Evolutionary conservation across 441 rosid genomes (phyloP).

Genomic region (Erodium moschatum): DNA sequence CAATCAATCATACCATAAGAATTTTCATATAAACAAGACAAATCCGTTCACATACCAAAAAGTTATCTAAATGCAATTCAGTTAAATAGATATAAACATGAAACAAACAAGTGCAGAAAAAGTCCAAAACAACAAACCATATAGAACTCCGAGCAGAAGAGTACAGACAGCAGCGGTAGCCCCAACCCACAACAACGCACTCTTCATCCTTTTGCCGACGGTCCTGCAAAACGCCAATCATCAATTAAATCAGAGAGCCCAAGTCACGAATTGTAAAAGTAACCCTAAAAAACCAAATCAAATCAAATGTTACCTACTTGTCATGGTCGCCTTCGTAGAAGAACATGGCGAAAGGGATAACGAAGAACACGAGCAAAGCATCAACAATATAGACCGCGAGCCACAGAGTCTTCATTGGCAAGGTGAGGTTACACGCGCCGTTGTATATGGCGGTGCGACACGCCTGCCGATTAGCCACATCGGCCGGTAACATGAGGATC

Average conservation of each 20-base stretch:
- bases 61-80: too few relatives aligned
- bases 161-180: slow-evolving; percentile 74
- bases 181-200: slow-evolving; percentile 76
- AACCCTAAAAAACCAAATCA: too few relatives aligned
- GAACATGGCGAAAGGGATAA: slow-evolving; percentile 94
- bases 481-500: slow-evolving; percentile 93
- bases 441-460: slow-evolving; percentile 77
- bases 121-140: slow-evolving; percentile 43
- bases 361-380: slow-evolving; percentile 83
- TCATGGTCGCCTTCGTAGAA: slow-evolving; percentile 98
- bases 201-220: slow-evolving; percentile 77
- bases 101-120: too few relatives aligned
- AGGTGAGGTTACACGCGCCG: slow-evolving; percentile 82
- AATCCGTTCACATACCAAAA: too few relatives aligned
- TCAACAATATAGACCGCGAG: slow-evolving; percentile 77
- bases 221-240: slow-evolving; percentile 37
- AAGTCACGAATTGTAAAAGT: too few relatives aligned
- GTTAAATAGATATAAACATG: neutral
- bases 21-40: too few relatives aligned
- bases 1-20: too few relatives aligned
- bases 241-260: too few relatives aligned
- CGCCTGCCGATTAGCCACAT: slow-evolving; percentile 92
- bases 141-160: slow-evolving; percentile 79
- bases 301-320: slow-evolving; percentile 42
- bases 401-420: slow-evolving; percentile 97